Percentiles rank a stretch among this genome's conserved stretches.
Evolutionary conservation across 2,329 filamentous ascomycete genomes (phyloP).

Genomic region (Aplosporella prunicola): DNA sequence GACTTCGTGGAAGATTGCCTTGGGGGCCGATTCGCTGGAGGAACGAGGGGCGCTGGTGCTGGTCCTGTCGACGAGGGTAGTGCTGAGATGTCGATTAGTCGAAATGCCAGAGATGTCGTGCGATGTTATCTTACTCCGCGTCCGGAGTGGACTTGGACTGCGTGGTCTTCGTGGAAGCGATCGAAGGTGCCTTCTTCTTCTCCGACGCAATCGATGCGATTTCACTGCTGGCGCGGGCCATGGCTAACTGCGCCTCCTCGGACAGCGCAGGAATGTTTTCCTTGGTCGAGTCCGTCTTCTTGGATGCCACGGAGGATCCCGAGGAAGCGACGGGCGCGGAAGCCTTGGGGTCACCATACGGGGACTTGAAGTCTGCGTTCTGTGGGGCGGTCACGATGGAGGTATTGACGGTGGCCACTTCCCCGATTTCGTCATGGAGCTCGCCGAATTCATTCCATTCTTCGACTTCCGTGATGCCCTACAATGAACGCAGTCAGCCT

Average conservation of each 20-base stretch:
- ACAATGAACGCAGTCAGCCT: not conserved
- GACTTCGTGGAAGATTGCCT: not conserved
- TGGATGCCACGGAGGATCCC: conserved; percentile 9
- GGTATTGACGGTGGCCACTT: conserved; percentile 30
- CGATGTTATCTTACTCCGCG: too few species aligned
- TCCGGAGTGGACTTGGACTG: conserved; percentile 8
- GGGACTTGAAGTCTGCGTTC: conserved; percentile 15
- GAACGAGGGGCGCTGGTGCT: conserved; percentile 5
- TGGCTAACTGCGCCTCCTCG: conserved; percentile 25
- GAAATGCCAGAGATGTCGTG: too few species aligned
- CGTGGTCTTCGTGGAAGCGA: conserved; percentile 27
- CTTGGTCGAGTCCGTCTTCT: conserved; percentile 15
- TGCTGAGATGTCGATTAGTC: conserved; percentile 4
- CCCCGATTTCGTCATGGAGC: conserved; percentile 70
- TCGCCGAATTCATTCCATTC: conserved; percentile 99
- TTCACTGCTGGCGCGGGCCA: conserved; percentile 27
- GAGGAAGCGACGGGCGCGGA: conserved; percentile 10
- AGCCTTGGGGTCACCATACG: conserved; percentile 9
- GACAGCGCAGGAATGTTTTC: conserved; percentile 19
- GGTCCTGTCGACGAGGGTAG: conserved; percentile 4
- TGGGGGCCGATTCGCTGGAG: conserved; percentile 3
- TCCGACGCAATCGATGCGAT: conserved; percentile 27
- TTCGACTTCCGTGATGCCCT: conserved; percentile 92
- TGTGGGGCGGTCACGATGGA: conserved; percentile 26
- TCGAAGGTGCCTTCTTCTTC: conserved; percentile 24